phyloP scores from a whole-genome alignment of 139 green algal genomes.

The Nannochloris sp. region DNA sequence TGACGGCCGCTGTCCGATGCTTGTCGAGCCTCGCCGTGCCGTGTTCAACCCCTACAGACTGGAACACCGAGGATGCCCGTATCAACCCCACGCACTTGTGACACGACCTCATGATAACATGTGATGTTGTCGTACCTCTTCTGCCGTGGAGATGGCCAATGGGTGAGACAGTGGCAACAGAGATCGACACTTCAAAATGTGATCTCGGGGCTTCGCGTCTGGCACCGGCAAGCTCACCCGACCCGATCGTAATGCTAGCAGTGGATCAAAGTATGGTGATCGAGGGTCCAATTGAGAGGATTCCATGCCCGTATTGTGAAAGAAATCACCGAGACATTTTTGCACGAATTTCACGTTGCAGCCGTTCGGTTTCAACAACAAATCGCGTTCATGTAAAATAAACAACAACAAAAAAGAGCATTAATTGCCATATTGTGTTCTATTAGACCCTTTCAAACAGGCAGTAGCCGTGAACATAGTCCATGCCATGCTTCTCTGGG shows the following conservation, averaged over 20 bases:
- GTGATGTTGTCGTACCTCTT: slow-evolving; percentile 10
- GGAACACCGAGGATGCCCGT: neutral
- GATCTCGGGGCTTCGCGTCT: slow-evolving; percentile 40
- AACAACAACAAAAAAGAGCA: no score
- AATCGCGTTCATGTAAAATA: no score
- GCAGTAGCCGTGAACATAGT: neutral
- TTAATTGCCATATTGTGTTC: no score
- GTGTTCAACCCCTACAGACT: neutral
- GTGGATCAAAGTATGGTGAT: slow-evolving; percentile 7
- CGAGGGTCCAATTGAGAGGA: no score
- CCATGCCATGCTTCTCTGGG: neutral
- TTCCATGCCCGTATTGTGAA: no score
- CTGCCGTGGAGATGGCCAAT: slow-evolving; percentile 7
- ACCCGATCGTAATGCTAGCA: neutral
- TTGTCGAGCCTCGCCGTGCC: slow-evolving; percentile 5
- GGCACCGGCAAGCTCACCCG: slow-evolving; percentile 41
- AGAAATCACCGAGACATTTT: no score
- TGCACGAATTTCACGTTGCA: no score
- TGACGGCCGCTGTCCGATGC: neutral
- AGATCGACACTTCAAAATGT: slow-evolving; percentile 39
- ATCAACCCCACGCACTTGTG: neutral
- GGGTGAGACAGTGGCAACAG: slow-evolving; percentile 41
- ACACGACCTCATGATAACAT: neutral
- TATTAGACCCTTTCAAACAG: neutral
- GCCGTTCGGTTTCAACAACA: no score